Evolutionary conservation across 495 filamentous ascomycete genomes (phyloP).

Genomic region (Halenospora varia): DNA sequence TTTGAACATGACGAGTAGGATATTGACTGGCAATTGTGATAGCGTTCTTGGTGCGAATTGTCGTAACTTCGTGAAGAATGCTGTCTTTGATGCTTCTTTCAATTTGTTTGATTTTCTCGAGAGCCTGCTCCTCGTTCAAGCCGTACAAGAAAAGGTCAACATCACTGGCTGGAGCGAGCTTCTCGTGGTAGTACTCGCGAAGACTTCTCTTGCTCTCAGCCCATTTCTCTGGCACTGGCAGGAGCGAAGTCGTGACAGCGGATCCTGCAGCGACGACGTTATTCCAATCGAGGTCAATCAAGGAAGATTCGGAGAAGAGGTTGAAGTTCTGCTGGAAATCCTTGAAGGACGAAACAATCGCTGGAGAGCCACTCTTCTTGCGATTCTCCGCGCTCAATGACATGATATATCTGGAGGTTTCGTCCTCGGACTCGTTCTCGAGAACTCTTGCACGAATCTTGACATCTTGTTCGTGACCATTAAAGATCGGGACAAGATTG

Average conservation of each 20-base stretch:
- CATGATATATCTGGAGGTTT: conserved; percentile 68
- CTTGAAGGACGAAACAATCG: conserved; percentile 56
- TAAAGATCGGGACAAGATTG: conserved; percentile 70
- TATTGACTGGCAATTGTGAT: conserved; percentile 82
- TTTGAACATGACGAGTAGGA: conserved; percentile 76
- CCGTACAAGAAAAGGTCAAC: conserved; percentile 84
- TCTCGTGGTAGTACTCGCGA: conserved; percentile 73
- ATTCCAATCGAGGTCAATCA: conserved; percentile 65
- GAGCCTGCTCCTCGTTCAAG: conserved; percentile 63
- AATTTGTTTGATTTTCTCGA: conserved; percentile 79
- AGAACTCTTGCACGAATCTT: conserved; percentile 61
- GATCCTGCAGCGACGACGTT: conserved; percentile 72
- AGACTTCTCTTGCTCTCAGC: conserved; percentile 58
- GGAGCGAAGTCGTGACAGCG: conserved; percentile 66
- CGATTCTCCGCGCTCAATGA: conserved; percentile 54
- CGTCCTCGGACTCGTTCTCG: conserved; percentile 50
- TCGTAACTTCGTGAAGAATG: conserved; percentile 71
- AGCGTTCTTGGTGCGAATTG: conserved; percentile 75
- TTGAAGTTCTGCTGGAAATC: conserved; percentile 75
- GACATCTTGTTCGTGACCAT: conserved; percentile 47
- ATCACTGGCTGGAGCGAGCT: conserved; percentile 75
- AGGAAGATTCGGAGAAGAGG: conserved; percentile 66
- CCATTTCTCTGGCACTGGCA: conserved; percentile 66
- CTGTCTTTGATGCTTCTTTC: conserved; percentile 64
- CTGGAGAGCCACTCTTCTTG: conserved; percentile 54